A percentile compares a stretch with the other conserved stretches of the same genome.
These are phyloP conservation scores for Venturia asperata DNA, from an alignment of 2,329 filamentous ascomycete species.

Conservation along the genomic window DNA sequence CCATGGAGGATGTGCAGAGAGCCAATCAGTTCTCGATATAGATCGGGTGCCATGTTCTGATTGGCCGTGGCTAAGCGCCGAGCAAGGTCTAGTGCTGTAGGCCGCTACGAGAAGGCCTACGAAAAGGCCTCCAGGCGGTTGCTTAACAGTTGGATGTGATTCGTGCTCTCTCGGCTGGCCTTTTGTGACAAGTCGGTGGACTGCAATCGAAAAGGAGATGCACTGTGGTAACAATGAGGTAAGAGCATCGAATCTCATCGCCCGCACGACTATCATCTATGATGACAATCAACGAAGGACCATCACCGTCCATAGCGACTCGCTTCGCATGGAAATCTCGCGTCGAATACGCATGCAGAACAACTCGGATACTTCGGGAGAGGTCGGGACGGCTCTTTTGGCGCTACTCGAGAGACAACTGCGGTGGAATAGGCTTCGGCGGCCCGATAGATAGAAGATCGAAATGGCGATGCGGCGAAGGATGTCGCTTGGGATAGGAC, in stretches of 20 bases:
- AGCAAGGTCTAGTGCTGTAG: background rate
- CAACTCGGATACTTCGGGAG: too few relatives aligned
- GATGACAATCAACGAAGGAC: too few relatives aligned
- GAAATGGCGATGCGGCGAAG: too few relatives aligned
- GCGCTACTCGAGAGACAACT: background rate
- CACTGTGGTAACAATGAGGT: too few relatives aligned
- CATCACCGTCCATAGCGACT: too few relatives aligned
- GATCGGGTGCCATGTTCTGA: background rate
- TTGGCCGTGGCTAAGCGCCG: conserved; percentile 10
- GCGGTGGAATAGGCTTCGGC: background rate
- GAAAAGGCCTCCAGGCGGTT: background rate
- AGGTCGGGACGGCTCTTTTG: background rate
- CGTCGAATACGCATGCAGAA: too few relatives aligned
- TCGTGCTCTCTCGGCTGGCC: background rate
- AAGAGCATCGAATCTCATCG: too few relatives aligned
- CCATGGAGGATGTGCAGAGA: background rate
- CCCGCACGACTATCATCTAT: too few relatives aligned
- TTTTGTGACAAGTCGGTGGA: conserved; percentile 1
- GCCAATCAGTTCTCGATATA: conserved; percentile 4
- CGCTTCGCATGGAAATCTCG: too few relatives aligned
- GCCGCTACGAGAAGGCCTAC: background rate
- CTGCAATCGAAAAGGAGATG: too few relatives aligned
- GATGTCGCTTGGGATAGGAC: background rate
- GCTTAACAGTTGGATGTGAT: conserved; percentile 11
- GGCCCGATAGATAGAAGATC: too few relatives aligned